Conservation (phyloP, 2,329 filamentous ascomycete genomes). For the Aspergillus alliaceus region DNA sequence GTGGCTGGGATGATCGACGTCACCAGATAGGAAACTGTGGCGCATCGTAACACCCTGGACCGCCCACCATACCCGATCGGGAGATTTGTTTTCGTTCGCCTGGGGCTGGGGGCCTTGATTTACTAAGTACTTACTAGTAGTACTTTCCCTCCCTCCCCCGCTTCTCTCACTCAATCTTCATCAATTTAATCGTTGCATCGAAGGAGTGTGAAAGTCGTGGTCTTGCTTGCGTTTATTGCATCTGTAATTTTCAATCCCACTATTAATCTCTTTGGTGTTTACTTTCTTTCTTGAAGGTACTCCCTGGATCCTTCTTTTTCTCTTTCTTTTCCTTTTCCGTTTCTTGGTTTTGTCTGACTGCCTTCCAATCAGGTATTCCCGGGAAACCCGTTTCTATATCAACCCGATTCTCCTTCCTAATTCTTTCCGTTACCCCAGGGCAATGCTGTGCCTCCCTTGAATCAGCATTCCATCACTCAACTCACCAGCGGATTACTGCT, state of each 20-base stretch:
- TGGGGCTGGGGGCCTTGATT: slow-evolving; percentile 26
- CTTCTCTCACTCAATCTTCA: slow-evolving; percentile 4
- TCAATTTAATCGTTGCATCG: no score
- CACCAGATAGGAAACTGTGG: slow-evolving; percentile 16
- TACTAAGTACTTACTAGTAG: slow-evolving; percentile 14
- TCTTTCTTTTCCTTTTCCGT: not conserved
- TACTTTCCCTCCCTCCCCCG: slow-evolving; percentile 13
- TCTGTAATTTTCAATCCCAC: not conserved
- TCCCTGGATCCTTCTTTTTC: not conserved
- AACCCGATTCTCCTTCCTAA: slow-evolving; percentile 20
- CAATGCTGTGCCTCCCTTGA: slow-evolving; percentile 25
- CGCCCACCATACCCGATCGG: slow-evolving; percentile 32
- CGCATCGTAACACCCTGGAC: slow-evolving; percentile 25
- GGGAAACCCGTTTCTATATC: slow-evolving; percentile 24
- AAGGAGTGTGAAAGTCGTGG: not conserved
- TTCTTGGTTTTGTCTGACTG: not conserved
- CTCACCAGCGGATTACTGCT: slow-evolving; percentile 19
- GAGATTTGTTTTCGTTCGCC: slow-evolving; percentile 39
- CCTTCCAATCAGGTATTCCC: not conserved
- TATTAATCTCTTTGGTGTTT: not conserved
- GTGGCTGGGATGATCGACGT: slow-evolving; percentile 25
- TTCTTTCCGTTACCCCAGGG: slow-evolving; percentile 19
- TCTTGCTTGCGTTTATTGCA: not conserved
- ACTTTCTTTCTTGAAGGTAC: no score
- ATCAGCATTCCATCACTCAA: slow-evolving; percentile 21